Conservation (phyloP, 1,284 basidiomycete species). For the Polyporus tsugae region DNA sequence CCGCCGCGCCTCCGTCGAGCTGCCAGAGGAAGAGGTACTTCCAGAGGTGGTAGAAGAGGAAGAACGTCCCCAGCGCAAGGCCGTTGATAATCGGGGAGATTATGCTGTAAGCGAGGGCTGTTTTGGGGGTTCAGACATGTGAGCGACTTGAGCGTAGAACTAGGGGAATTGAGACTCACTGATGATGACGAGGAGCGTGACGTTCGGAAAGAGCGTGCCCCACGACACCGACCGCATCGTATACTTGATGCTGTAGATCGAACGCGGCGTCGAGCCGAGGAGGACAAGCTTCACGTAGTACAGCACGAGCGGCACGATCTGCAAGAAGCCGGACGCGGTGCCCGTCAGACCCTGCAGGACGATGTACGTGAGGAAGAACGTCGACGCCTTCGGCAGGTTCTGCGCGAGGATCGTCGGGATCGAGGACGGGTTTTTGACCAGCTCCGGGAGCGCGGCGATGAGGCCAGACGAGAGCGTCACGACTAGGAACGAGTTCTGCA, state of each 20-base stretch:
- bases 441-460: slow-evolving; percentile 69
- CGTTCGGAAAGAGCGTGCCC: slow-evolving; percentile 87
- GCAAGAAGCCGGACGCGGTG: slow-evolving; percentile 83
- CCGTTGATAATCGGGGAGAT: slow-evolving; percentile 97
- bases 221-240: slow-evolving; percentile 72
- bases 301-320: slow-evolving; percentile 77
- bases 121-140: slow-evolving; percentile 5
- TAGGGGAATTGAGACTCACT: slow-evolving; percentile 53
- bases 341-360: slow-evolving; percentile 78
- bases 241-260: slow-evolving; percentile 83
- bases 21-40: slow-evolving; percentile 91
- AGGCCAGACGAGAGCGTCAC: slow-evolving; percentile 87
- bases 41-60: slow-evolving; percentile 85
- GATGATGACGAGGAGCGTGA: slow-evolving; percentile 82
- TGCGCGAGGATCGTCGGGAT: slow-evolving; percentile 74
- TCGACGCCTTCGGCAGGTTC: slow-evolving; percentile 86
- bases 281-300: slow-evolving; percentile 90
- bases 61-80: slow-evolving; percentile 85
- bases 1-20: slow-evolving; percentile 69
- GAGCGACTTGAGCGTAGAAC: neutral
- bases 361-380: slow-evolving; percentile 92
- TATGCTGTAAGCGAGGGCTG: slow-evolving; percentile 83
- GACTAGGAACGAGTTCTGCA: slow-evolving; percentile 88
- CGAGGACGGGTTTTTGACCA: slow-evolving; percentile 68
- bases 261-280: slow-evolving; percentile 91